These are phyloP conservation scores for Grigorovia yakushimaensis DNA, from an alignment of 805 yeast species.

Conservation along the genomic window DNA sequence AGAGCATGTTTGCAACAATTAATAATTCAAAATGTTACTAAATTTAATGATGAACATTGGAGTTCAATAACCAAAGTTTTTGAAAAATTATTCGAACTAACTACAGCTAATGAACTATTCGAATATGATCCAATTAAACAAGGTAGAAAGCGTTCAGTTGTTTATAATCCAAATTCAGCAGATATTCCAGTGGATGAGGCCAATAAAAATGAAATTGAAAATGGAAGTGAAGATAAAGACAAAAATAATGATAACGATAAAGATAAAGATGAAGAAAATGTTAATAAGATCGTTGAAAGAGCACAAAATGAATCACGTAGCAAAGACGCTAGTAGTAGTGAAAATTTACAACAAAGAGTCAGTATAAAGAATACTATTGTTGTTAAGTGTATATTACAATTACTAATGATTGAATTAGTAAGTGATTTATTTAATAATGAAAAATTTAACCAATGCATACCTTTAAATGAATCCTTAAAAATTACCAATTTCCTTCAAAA, in stretches of 20 bases:
- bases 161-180: slow-evolving; percentile 1
- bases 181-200: background rate
- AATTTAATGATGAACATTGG: slow-evolving; percentile 69
- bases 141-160: slow-evolving; percentile 20
- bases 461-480: slow-evolving; percentile 51
- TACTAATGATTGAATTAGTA: slow-evolving; percentile 77
- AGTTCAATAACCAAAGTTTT: slow-evolving; percentile 53
- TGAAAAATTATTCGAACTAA: slow-evolving; percentile 58
- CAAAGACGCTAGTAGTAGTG: slow-evolving; percentile 22
- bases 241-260: slow-evolving; percentile 13
- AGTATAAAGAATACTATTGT: slow-evolving; percentile 67
- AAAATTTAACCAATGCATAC: slow-evolving; percentile 56
- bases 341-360: slow-evolving; percentile 16
- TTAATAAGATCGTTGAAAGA: slow-evolving; percentile 22
- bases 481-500: slow-evolving; percentile 51
- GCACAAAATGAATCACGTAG: slow-evolving; percentile 27
- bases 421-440: slow-evolving; percentile 71
- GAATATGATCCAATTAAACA: slow-evolving; percentile 36
- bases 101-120: slow-evolving; percentile 81
- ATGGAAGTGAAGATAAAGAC: slow-evolving; percentile 30
- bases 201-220: slow-evolving; percentile 4
- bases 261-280: background rate
- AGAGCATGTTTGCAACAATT: slow-evolving; percentile 77
- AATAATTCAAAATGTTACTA: slow-evolving; percentile 60
- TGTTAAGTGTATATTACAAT: slow-evolving; percentile 83